Evolutionary conservation across 345 rosid species (phyloP), one percentile per base, ranked within the genome.

Genomic region (Bretschneidera sinensis): DNA sequence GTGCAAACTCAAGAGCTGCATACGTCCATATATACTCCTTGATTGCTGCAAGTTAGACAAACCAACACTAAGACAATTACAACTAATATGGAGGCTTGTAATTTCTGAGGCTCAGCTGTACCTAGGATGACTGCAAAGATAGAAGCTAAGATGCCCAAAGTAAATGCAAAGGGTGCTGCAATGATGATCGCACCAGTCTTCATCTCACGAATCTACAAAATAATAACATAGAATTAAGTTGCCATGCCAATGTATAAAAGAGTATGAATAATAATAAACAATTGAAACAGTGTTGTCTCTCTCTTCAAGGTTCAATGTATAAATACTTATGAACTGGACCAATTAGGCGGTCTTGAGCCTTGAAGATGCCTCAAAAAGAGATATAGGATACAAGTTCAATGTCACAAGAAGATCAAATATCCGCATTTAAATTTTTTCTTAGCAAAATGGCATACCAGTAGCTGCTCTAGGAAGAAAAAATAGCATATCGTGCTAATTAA

Each of bases 401-500:
- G 15, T 13, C 3, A 20, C 56, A 53, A 21, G 63, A 63, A 33
- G 17, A n/a, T 60, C 35, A 51, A 45, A n/a, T 51, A 0, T 24
- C 24, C 23, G 24, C 22, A n/a, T 39, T 47, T 23, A 22, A 31
- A 28, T 17, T 31, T 19, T 31, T 19, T 48, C 21, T 19, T 55
- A 25, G 61, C 50, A 61, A 70, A 70, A 28, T 10, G 48, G 69
- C 85, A 51, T 89, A 92, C 98, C 86, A 89, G 73, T 69, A 92
- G 70, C 70, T 87, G 96, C 79, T 89, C 97, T 45, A 89, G 89
- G 87, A 89, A 89, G 88, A 89, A 92, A 86, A 92, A 92, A 76
- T 92, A 92, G 78, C 96, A 89, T 60, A 84, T 74, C 8, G 90
- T 77, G 83, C 97, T 92, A 59, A 92, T 84, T 60, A 92, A 75